Percentiles rank a stretch among this genome's conserved stretches.
phyloP scores from a whole-genome alignment of 2,329 filamentous ascomycete genomes.

The Colletotrichum sansevieriae region DNA sequence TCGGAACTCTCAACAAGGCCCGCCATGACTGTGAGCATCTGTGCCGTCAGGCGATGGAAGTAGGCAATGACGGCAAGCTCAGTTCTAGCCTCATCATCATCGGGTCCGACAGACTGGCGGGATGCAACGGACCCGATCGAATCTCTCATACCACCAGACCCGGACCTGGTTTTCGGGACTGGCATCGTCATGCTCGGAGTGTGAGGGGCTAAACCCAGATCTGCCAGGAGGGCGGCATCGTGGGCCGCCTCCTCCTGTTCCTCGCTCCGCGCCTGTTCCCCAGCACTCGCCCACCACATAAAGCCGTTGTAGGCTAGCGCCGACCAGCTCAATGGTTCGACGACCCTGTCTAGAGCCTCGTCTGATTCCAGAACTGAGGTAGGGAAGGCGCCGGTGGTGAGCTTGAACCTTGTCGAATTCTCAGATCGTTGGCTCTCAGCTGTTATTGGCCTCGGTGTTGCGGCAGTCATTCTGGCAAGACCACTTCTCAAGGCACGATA shows the following conservation, averaged over 20 bases:
- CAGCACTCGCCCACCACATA: slow-evolving; percentile 92
- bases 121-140: slow-evolving; percentile 60
- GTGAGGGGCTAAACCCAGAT: slow-evolving; percentile 51
- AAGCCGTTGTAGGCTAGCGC: slow-evolving; percentile 84
- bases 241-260: slow-evolving; percentile 69
- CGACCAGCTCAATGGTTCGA: slow-evolving; percentile 77
- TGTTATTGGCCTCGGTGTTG: slow-evolving; percentile 30
- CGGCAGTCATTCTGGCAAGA: slow-evolving; percentile 62
- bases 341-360: slow-evolving; percentile 66
- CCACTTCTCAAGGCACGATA: slow-evolving; percentile 78
- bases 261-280: slow-evolving; percentile 75
- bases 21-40: slow-evolving; percentile 72
- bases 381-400: slow-evolving; percentile 40
- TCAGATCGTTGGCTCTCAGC: slow-evolving; percentile 47
- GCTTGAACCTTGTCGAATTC: slow-evolving; percentile 42
- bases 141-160: slow-evolving; percentile 53
- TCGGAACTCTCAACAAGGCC: slow-evolving; percentile 68
- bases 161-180: slow-evolving; percentile 43
- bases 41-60: slow-evolving; percentile 81
- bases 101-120: slow-evolving; percentile 42
- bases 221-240: slow-evolving; percentile 69
- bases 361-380: slow-evolving; percentile 53
- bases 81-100: slow-evolving; percentile 60
- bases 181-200: slow-evolving; percentile 48
- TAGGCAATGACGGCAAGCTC: slow-evolving; percentile 84